Evolutionary conservation across 1,284 basidiomycete species (phyloP), one percentile per base, ranked within the genome.

Genomic region (Trichosporon faecale): DNA sequence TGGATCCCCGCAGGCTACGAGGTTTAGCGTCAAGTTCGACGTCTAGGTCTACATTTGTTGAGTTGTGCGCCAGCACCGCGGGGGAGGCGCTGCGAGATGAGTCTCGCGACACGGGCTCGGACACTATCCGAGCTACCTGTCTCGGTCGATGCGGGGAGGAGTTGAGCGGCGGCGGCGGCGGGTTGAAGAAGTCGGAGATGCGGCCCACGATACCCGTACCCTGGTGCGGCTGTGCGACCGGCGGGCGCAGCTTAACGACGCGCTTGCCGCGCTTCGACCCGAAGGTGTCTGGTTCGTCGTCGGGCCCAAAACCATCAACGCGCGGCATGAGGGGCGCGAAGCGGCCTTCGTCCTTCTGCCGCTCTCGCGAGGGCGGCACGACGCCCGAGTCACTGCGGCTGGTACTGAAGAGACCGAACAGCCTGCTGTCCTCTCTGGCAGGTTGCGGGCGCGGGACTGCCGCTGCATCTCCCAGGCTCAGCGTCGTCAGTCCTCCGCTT

Each of bases 391-490:
- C 40, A 16, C 46, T 33, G 18, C 29, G 29, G 29, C 40, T 61
- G 11, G 52, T 35, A 1, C 40, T 44, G n/a, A 57, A 29, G 29
- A 46, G 64, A 74, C 25, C 35, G 21, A 64, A 37, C 9, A 64
- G 74, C 29, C 70, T 74, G 27, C 75, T 70, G 63, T 68, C 70
- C 33, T 68, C 73, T n/a, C 72, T 64, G 65, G 73, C 69, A 16
- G 35, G n/a, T 3, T 16, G n/a, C 33, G 21, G 21, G 3, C 31
- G 27, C 16, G 21, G 61, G 7, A 11, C 12, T 23, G 14, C 33
- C 5, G 63, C 35, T 0, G 35, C 37, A 14, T 64, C 25, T 14
- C 25, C 44, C 23, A 64, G 63, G 11, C 35, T 44, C 35, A 40
- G 35, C 63, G 57, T 33, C 18, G 57, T 61, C 29, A 61, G 18